Evolutionary conservation across 169 alveolate genomes (phyloP).

Genomic region (Plasmodium adleri): DNA sequence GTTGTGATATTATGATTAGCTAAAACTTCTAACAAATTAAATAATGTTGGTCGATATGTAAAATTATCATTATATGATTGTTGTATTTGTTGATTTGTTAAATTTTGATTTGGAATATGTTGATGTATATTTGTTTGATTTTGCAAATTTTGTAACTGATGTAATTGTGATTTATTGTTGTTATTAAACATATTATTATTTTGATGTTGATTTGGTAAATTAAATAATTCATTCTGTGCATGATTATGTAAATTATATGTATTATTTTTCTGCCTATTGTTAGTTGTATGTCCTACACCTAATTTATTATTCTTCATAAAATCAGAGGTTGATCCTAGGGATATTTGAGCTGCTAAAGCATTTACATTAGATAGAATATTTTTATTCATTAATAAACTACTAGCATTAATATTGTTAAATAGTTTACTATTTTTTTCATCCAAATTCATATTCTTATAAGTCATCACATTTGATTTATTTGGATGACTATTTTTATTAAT

Average conservation of each 20-base stretch:
- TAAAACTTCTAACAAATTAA: slow-evolving; percentile 88
- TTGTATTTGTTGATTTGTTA: slow-evolving; percentile 11
- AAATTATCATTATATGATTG: slow-evolving; percentile 36
- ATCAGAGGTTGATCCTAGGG: slow-evolving; percentile 17
- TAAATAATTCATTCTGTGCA: neutral
- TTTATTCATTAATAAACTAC: slow-evolving; percentile 11
- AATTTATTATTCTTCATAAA: slow-evolving; percentile 35
- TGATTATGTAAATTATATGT: slow-evolving; percentile 34
- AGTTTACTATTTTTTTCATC: slow-evolving; percentile 56
- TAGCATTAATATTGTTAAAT: slow-evolving; percentile 23
- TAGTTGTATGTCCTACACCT: slow-evolving; percentile 11
- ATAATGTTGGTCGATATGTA: slow-evolving; percentile 89
- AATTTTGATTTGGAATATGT: slow-evolving; percentile 8
- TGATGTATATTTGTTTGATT: slow-evolving; percentile 8
- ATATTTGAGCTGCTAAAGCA: slow-evolving; percentile 15
- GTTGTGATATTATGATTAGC: slow-evolving; percentile 92
- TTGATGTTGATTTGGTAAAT: neutral
- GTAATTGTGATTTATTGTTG: neutral
- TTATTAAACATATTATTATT: neutral
- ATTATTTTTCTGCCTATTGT: slow-evolving; percentile 28
- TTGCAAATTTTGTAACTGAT: neutral
- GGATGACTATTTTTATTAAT: neutral
- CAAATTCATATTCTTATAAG: slow-evolving; percentile 23
- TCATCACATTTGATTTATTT: slow-evolving; percentile 30
- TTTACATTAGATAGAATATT: slow-evolving; percentile 5